Conservation (phyloP, 2,329 filamentous ascomycete genomes). For the Fusarium aywerte region DNA sequence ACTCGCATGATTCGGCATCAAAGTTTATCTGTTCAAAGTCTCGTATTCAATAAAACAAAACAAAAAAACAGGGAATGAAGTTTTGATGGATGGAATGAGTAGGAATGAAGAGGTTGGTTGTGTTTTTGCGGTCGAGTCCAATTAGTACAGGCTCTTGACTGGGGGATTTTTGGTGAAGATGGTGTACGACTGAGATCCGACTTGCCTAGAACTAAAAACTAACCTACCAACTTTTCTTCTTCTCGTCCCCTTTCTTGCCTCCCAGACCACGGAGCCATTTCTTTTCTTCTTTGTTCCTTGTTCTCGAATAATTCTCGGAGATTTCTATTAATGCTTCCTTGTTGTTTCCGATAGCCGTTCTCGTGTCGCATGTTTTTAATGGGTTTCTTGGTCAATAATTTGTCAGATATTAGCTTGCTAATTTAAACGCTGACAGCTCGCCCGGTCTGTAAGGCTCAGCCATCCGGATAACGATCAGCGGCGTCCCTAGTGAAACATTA, state of each 20-base stretch:
- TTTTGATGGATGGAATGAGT: slow-evolving; percentile 30
- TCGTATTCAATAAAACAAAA: background rate
- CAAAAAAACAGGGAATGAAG: background rate
- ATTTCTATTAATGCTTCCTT: background rate
- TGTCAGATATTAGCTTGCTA: background rate
- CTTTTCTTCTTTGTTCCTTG: slow-evolving; percentile 3
- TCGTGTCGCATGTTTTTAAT: slow-evolving; percentile 10
- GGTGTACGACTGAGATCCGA: slow-evolving; percentile 12
- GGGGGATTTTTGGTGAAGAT: background rate
- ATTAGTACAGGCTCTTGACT: background rate
- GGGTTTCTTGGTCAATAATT: background rate
- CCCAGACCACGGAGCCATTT: background rate
- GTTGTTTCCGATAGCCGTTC: background rate
- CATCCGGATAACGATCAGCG: background rate
- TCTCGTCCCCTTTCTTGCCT: background rate
- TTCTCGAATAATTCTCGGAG: slow-evolving; percentile 10
- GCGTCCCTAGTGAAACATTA: slow-evolving; percentile 6
- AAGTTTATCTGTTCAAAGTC: background rate
- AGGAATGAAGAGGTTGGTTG: background rate
- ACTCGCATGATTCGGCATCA: slow-evolving; percentile 4
- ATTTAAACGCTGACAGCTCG: background rate
- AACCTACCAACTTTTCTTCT: background rate
- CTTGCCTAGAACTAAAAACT: background rate
- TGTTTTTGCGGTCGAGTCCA: background rate
- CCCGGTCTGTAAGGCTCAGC: background rate